phyloP scores from a whole-genome alignment of 169 alveolate species.

The Plasmodium blacklocki region DNA sequence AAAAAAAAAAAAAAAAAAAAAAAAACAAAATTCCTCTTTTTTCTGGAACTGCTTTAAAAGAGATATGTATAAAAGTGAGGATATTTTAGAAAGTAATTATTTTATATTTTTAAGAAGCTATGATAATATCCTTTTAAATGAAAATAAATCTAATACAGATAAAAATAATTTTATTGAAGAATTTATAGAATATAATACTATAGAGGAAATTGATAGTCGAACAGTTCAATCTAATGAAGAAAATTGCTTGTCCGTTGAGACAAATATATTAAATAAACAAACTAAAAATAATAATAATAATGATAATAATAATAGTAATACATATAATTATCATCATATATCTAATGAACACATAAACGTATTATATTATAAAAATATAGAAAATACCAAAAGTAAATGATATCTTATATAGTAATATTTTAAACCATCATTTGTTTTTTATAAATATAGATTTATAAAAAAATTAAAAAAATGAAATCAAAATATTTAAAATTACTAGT shows the following conservation, averaged over 20 bases:
- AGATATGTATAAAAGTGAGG: constrained; percentile 46
- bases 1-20: not conserved
- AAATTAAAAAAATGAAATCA: not conserved
- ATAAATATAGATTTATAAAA: not conserved
- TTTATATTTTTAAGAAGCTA: constrained; percentile 12
- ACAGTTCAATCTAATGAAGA: not conserved
- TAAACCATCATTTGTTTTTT: constrained; percentile 32
- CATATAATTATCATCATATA: not conserved
- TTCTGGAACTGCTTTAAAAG: constrained; percentile 20
- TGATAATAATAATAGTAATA: not conserved
- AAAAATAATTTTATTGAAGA: not conserved
- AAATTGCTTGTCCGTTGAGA: no score
- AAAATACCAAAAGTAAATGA: constrained; percentile 6
- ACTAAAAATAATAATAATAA: not conserved
- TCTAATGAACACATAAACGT: not conserved
- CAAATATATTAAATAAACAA: no score
- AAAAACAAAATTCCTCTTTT: not conserved
- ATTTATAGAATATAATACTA: not conserved
- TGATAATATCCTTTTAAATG: constrained; percentile 3
- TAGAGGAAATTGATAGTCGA: not conserved
- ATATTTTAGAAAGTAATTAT: constrained; percentile 29
- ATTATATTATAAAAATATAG: not conserved
- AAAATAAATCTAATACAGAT: not conserved
- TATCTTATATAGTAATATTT: constrained; percentile 22
- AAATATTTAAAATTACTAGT: constrained; percentile 5